Conservation (phyloP, 805 yeast genomes). For the Pichia nanzhaoensis region DNA sequence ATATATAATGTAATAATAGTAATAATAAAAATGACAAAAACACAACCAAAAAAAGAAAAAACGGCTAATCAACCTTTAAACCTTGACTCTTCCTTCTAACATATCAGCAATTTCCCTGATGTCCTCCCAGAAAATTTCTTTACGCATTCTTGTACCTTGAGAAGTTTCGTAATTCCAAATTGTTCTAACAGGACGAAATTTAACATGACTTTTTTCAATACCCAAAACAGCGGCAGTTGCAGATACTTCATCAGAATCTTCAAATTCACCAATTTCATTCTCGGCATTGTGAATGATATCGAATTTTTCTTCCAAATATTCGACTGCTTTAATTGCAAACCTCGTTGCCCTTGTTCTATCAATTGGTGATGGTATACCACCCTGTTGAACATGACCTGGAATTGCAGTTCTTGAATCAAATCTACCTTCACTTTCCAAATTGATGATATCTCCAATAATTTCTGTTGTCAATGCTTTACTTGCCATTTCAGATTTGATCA, state of each 20-base stretch:
- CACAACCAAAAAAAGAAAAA: too few species aligned
- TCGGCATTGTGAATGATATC: slow-evolving; percentile 16
- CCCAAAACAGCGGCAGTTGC: slow-evolving; percentile 80
- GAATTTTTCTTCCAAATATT: slow-evolving; percentile 49
- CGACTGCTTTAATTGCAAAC: slow-evolving; percentile 62
- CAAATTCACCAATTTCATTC: slow-evolving; percentile 28
- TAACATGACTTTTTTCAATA: slow-evolving; percentile 67
- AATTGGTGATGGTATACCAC: slow-evolving; percentile 69
- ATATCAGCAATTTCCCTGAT: slow-evolving; percentile 75
- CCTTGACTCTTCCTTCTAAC: slow-evolving; percentile 61
- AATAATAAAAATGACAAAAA: not conserved
- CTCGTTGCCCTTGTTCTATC: slow-evolving; percentile 73
- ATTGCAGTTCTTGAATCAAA: slow-evolving; percentile 75
- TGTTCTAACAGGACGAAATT: slow-evolving; percentile 64
- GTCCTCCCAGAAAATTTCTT: slow-evolving; percentile 74
- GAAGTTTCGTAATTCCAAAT: slow-evolving; percentile 88
- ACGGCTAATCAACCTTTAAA: slow-evolving; percentile 8
- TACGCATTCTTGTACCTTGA: slow-evolving; percentile 76
- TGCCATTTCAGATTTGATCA: slow-evolving; percentile 61
- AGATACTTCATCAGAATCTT: slow-evolving; percentile 24
- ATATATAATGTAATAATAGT: not conserved
- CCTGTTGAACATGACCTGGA: slow-evolving; percentile 87
- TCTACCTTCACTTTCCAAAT: slow-evolving; percentile 54
- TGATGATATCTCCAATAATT: slow-evolving; percentile 62
- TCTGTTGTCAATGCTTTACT: slow-evolving; percentile 62